Conservation (phyloP, 331 rosid species). For the Phaseolus coccineus region DNA sequence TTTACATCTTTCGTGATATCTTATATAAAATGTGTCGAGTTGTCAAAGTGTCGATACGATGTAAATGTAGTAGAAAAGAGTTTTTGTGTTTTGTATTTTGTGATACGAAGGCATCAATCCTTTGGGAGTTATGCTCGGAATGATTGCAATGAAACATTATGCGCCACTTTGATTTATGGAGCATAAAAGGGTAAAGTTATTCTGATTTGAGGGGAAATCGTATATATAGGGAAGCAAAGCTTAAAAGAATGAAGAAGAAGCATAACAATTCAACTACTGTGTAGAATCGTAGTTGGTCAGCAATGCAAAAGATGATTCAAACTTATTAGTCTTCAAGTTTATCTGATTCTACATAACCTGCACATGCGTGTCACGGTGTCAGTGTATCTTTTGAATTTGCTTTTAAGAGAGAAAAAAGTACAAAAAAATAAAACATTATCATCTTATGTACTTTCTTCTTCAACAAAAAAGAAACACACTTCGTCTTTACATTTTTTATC, state of each 20-base stretch:
- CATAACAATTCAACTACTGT: neutral
- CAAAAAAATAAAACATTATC: too few species aligned
- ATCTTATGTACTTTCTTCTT: too few species aligned
- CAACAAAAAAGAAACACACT: neutral
- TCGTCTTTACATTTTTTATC: neutral
- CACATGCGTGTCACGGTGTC: neutral
- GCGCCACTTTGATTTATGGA: slow-evolving; percentile 41
- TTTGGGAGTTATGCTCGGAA: slow-evolving; percentile 28
- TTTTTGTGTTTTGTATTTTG: slow-evolving; percentile 9
- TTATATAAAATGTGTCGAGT: too few species aligned
- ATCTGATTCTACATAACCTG: neutral
- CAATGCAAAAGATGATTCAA: too few species aligned
- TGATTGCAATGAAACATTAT: slow-evolving; percentile 39
- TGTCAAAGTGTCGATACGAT: too few species aligned
- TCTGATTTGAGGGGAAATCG: slow-evolving; percentile 31
- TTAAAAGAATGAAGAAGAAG: neutral
- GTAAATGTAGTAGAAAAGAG: neutral
- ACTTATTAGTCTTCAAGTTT: neutral
- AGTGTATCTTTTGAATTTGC: too few species aligned
- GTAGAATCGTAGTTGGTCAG: too few species aligned
- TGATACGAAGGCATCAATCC: slow-evolving; percentile 39
- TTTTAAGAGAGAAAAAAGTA: too few species aligned
- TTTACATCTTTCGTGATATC: too few species aligned
- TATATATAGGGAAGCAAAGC: neutral
- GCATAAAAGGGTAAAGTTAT: slow-evolving; percentile 42